Conservation (phyloP, 805 yeast species). For the Kuraishia piskuri region DNA sequence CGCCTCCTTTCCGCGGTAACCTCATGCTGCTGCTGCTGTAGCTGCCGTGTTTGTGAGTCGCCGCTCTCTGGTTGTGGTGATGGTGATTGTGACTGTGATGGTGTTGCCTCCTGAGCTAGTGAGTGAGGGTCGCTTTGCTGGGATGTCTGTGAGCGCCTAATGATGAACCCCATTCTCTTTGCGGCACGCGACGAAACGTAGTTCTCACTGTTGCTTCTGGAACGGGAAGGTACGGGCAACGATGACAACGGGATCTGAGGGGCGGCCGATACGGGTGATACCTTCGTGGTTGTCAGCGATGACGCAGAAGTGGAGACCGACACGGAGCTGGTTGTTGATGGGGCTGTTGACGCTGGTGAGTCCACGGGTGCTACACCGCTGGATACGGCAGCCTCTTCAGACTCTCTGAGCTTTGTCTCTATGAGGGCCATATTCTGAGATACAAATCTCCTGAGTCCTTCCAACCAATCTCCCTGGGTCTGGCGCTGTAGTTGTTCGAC, state of each 20-base stretch:
- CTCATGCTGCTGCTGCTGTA: background rate
- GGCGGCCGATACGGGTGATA: background rate
- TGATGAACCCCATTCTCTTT: slow-evolving; percentile 68
- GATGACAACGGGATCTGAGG: background rate
- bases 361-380: background rate
- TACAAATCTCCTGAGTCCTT: slow-evolving; percentile 29
- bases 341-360: background rate
- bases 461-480: slow-evolving; percentile 37
- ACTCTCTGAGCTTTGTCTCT: slow-evolving; percentile 22
- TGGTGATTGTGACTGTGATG: background rate
- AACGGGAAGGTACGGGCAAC: slow-evolving; percentile 2
- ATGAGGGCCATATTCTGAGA: slow-evolving; percentile 24
- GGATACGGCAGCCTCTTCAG: background rate
- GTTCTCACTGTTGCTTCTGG: slow-evolving; percentile 30
- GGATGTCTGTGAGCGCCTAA: slow-evolving; percentile 24
- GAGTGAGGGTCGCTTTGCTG: background rate
- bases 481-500: slow-evolving; percentile 26
- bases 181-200: slow-evolving; percentile 55
- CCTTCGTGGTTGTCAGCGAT: background rate
- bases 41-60: background rate
- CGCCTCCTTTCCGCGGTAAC: background rate
- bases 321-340: background rate
- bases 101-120: background rate
- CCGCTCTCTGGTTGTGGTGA: background rate
- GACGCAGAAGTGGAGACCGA: background rate